Percentiles rank a stretch among this genome's conserved stretches.
phyloP scores from a whole-genome alignment of 306 rosid species.

The Dicorynia guianensis region DNA sequence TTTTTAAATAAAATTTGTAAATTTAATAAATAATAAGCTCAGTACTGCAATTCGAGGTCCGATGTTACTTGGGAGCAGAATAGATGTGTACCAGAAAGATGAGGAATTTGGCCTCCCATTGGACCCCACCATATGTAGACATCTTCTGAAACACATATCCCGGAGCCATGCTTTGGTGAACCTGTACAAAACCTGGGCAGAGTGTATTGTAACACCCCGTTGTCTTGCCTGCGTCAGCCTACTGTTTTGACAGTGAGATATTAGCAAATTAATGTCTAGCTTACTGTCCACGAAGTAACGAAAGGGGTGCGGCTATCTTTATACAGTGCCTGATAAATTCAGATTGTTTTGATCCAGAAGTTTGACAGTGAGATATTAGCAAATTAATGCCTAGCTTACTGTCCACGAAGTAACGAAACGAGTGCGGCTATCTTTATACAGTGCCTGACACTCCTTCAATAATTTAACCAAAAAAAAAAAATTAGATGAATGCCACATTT shows the following conservation, averaged over 20 bases:
- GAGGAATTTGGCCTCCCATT: neutral
- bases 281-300: too few relatives aligned
- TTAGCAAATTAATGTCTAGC: too few relatives aligned
- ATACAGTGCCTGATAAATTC: neutral
- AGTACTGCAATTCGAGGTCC: too few relatives aligned
- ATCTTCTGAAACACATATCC: neutral
- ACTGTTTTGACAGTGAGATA: too few relatives aligned
- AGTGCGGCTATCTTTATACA: conserved; percentile 20
- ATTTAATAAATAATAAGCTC: too few relatives aligned
- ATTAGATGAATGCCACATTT: too few relatives aligned
- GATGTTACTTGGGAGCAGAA: neutral
- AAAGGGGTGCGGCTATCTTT: too few relatives aligned
- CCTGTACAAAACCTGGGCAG: conserved; percentile 43
- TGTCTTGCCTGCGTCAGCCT: neutral
- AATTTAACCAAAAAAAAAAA: neutral
- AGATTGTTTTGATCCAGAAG: neutral
- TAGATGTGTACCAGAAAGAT: conserved; percentile 9
- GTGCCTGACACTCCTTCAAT: neutral
- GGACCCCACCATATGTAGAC: conserved; percentile 20
- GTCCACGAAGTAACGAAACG: neutral
- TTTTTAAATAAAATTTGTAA: too few relatives aligned
- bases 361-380: neutral
- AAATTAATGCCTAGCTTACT: neutral
- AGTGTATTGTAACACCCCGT: conserved; percentile 28
- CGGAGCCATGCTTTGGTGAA: neutral